Evolutionary conservation across 768 basidiomycete genomes (phyloP).

Genomic region (Psilocybe azurescens): DNA sequence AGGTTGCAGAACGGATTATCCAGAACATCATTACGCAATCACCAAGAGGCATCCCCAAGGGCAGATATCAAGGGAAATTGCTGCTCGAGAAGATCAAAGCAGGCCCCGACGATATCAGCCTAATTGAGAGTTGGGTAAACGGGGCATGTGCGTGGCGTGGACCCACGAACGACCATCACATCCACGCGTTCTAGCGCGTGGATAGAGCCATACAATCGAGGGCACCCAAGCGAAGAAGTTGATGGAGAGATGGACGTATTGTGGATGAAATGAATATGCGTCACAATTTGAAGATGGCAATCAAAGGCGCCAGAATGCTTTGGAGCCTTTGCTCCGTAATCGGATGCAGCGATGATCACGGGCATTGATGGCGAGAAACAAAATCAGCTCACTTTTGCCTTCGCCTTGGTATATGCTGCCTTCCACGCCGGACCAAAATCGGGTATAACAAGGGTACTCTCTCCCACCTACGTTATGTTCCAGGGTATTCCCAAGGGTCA

Average conservation of each 20-base stretch:
- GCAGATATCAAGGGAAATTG: neutral
- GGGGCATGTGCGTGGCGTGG: neutral
- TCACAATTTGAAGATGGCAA: no score
- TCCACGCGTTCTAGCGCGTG: no score
- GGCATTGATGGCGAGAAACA: neutral
- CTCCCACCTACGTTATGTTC: constrained; percentile 29
- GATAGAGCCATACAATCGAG: no score
- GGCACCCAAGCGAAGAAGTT: neutral
- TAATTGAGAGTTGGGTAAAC: neutral
- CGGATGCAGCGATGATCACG: neutral
- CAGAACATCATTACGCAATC: neutral
- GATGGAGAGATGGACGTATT: neutral
- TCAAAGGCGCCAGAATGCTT: no score
- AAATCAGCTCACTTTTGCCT: constrained; percentile 46
- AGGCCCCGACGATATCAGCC: neutral
- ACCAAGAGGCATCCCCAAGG: neutral
- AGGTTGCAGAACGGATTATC: neutral
- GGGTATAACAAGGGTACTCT: constrained; percentile 40
- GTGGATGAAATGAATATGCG: neutral
- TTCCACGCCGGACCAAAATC: constrained; percentile 64
- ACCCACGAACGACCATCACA: no score
- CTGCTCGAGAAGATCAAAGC: neutral
- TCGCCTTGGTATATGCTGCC: constrained; percentile 62
- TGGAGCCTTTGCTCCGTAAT: no score
- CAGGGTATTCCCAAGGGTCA: neutral